Conservation (phyloP, 371 early-diverging fungal genomes). For the Mucor piriformis region DNA sequence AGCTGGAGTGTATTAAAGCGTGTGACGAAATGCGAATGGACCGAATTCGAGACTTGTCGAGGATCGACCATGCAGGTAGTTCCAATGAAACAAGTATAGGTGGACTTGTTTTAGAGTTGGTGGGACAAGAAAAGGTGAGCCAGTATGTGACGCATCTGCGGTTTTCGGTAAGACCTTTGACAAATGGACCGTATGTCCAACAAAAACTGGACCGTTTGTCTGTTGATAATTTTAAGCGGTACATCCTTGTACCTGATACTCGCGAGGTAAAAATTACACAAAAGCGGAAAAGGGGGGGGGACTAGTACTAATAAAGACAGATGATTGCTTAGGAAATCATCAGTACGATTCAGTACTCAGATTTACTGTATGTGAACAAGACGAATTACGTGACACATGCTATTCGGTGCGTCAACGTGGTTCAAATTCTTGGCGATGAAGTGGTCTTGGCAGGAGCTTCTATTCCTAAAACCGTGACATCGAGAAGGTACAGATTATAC, state of each 20-base stretch:
- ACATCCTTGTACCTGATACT: slow-evolving; percentile 39
- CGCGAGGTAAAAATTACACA: no score
- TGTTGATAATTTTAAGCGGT: slow-evolving; percentile 22
- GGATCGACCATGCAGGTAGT: not conserved
- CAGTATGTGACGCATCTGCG: not conserved
- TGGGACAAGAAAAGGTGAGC: not conserved
- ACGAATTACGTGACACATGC: slow-evolving; percentile 10
- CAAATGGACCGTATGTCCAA: slow-evolving; percentile 1
- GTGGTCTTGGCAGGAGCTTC: not conserved
- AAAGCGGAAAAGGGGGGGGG: no score
- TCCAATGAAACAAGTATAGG: slow-evolving; percentile 1
- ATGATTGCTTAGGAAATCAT: slow-evolving; percentile 35
- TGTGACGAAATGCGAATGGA: slow-evolving; percentile 30
- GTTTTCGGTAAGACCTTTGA: not conserved
- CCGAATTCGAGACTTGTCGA: slow-evolving; percentile 30
- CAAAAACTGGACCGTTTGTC: slow-evolving; percentile 12
- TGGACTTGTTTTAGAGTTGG: slow-evolving; percentile 23
- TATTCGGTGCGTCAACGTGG: slow-evolving; percentile 16
- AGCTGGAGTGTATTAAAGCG: slow-evolving; percentile 31
- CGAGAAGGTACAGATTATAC: slow-evolving; percentile 25
- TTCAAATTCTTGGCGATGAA: not conserved
- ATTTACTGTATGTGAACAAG: slow-evolving; percentile 25
- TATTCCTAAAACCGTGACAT: not conserved
- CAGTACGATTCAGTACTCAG: slow-evolving; percentile 32
- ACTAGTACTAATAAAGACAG: not conserved